phyloP scores from a whole-genome alignment of 768 basidiomycete species.

The Tulasnella sp. region DNA sequence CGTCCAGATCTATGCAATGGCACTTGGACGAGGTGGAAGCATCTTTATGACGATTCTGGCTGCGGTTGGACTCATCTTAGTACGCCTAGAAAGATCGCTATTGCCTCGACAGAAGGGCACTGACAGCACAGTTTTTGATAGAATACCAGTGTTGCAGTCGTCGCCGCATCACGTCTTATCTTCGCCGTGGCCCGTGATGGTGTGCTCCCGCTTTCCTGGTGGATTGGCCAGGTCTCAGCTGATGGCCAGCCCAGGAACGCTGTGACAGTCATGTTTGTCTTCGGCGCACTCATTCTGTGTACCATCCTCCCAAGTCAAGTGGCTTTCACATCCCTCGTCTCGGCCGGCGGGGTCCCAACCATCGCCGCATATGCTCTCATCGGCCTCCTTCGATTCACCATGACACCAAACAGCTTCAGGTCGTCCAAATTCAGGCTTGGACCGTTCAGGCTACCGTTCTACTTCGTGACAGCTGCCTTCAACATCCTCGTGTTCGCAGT shows the following conservation, averaged over 20 bases:
- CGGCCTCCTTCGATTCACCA: conserved; percentile 57
- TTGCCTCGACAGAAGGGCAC: neutral
- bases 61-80: conserved; percentile 72
- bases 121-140: conserved; percentile 23
- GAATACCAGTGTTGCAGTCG: conserved; percentile 81
- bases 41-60: conserved; percentile 84
- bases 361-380: conserved; percentile 84
- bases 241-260: conserved; percentile 73
- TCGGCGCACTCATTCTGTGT: conserved; percentile 65
- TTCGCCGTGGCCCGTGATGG: conserved; percentile 94
- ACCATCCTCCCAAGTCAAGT: conserved; percentile 83
- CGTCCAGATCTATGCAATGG: conserved; percentile 74
- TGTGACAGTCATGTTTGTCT: conserved; percentile 75
- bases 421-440: conserved; percentile 65
- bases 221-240: conserved; percentile 67
- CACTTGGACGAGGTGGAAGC: conserved; percentile 66
- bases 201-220: conserved; percentile 68
- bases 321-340: conserved; percentile 83
- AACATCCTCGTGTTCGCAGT: conserved; percentile 67
- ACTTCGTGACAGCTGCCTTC: conserved; percentile 54
- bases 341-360: conserved; percentile 75
- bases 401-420: conserved; percentile 67
- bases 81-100: conserved; percentile 30
- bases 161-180: conserved; percentile 78
- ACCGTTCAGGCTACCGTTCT: conserved; percentile 53